phyloP scores from a whole-genome alignment of 2,329 filamentous ascomycete genomes.

The Aspergillus sp. region DNA sequence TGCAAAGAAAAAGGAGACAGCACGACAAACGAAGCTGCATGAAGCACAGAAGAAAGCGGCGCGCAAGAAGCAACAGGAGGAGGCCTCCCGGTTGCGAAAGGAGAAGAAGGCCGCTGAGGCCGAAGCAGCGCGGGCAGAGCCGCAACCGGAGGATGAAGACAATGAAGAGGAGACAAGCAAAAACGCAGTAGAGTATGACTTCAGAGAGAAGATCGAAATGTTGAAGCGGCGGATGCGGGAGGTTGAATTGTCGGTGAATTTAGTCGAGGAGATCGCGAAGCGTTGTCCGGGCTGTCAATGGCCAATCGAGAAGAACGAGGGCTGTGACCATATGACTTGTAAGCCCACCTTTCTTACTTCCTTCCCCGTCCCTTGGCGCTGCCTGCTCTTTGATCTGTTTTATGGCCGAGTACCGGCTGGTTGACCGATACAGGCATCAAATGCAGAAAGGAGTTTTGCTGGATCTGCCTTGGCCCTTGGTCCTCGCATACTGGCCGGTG shows the following conservation, averaged over 20 bases:
- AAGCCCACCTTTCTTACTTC: background rate
- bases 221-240: constrained; percentile 4
- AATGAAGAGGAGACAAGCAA: background rate
- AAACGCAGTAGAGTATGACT: constrained; percentile 1
- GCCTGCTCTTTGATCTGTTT: background rate
- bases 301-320: constrained; percentile 14
- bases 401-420: background rate
- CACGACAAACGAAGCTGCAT: background rate
- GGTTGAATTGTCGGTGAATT: constrained; percentile 1
- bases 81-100: background rate
- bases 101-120: background rate
- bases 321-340: constrained; percentile 15
- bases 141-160: background rate
- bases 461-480: constrained; percentile 7
- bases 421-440: constrained; percentile 12
- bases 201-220: constrained; percentile 5
- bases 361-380: background rate
- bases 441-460: constrained; percentile 12
- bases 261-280: constrained; percentile 9
- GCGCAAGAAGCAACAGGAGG: background rate
- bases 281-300: constrained; percentile 9
- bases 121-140: background rate
- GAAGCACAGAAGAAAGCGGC: constrained; percentile 5
- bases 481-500: constrained; percentile 7
- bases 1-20: background rate